phyloP scores from a whole-genome alignment of 2,329 filamentous ascomycete species.

The Microcera coccophila region DNA sequence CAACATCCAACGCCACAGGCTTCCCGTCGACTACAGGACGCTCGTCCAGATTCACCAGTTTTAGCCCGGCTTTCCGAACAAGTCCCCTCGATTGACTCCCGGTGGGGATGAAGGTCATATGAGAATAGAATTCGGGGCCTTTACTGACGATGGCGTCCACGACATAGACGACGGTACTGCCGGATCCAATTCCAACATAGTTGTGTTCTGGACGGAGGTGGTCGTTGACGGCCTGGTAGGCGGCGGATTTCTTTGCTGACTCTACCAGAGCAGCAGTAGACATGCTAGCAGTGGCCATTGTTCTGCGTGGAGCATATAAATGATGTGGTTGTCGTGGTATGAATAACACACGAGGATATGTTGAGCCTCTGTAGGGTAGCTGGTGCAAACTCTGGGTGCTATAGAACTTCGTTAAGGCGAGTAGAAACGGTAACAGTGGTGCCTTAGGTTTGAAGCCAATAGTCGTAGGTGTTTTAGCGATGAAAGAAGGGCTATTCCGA shows the following conservation, averaged over 20 bases:
- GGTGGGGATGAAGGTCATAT: constrained; percentile 86
- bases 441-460: too few relatives aligned
- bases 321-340: neutral
- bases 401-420: too few relatives aligned
- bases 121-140: constrained; percentile 48
- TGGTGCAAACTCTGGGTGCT: too few relatives aligned
- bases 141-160: constrained; percentile 73
- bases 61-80: constrained; percentile 74
- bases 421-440: too few relatives aligned
- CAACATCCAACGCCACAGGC: constrained; percentile 68
- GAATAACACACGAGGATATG: neutral
- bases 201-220: constrained; percentile 61
- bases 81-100: constrained; percentile 87
- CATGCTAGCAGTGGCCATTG: constrained; percentile 34
- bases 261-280: constrained; percentile 52
- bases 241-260: constrained; percentile 70
- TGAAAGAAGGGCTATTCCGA: too few relatives aligned
- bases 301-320: constrained; percentile 21
- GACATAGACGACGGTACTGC: constrained; percentile 78
- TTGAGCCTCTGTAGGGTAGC: neutral
- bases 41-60: constrained; percentile 72
- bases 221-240: constrained; percentile 68
- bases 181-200: constrained; percentile 75
- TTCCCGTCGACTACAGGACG: constrained; percentile 49
- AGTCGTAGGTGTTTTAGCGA: too few relatives aligned